Conservation (phyloP, 116 monocot genomes). For the Trichopus zeylanicus region DNA sequence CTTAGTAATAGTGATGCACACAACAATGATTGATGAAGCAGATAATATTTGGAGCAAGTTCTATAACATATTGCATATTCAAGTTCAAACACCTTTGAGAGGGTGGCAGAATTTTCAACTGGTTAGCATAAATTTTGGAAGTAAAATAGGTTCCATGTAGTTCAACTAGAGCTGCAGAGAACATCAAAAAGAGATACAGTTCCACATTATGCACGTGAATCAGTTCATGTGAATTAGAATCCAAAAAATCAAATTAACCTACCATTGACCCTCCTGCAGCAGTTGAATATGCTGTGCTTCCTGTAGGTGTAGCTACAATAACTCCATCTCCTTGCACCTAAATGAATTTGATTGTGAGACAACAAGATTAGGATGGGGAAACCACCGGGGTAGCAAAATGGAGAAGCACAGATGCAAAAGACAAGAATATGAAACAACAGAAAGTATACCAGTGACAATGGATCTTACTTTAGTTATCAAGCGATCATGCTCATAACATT, state of each 20-base stretch:
- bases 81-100: no score
- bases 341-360: slow-evolving; percentile 5
- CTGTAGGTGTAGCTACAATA: slow-evolving; percentile 94
- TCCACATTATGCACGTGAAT: no score
- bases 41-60: no score
- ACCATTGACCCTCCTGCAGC: slow-evolving; percentile 99
- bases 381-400: neutral
- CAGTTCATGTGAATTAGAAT: neutral
- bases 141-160: no score
- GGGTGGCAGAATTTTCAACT: no score
- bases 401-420: neutral
- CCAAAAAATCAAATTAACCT: slow-evolving; percentile 6
- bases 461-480: slow-evolving; percentile 90
- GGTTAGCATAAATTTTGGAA: no score
- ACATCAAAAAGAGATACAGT: no score
- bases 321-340: slow-evolving; percentile 99
- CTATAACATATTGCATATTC: no score
- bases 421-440: neutral
- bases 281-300: slow-evolving; percentile 95
- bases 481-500: slow-evolving; percentile 90
- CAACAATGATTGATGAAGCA: no score
- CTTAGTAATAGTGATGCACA: no score
- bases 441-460: neutral
- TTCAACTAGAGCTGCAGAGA: no score
- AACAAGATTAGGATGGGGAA: neutral